Base-by-base conservation (phyloP, 371 early-diverging fungal species). In the Mortierella sp. region DNA sequence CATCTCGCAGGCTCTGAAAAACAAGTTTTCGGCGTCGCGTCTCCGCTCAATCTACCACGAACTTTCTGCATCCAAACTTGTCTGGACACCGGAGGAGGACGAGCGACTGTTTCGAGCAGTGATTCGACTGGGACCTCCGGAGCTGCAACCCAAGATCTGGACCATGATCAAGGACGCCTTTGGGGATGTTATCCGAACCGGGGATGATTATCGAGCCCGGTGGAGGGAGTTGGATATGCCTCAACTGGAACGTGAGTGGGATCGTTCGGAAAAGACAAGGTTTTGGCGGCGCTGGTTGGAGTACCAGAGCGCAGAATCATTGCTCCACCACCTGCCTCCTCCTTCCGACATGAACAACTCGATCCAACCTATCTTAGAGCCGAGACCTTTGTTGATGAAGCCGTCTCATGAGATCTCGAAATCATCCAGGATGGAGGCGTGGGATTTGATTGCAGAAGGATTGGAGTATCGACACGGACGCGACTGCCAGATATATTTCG, bases 61-160 rank as follows among this genome's bases (percentile, higher is more conserved):
- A 11, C 70, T 86, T 8, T 82, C 87, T 3, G 70, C 70, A 0
- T 31, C 82, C 1, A 80, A 79, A 42, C 76, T 82, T 42, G 70
- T 86, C 55, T 86, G 87, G 87, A 86, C 87, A 0, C 82, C 82
- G 7, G 82, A 86, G 50, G 87, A 86, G 44, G 87, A 86, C 38
- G 87, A 82, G 9, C 55, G 80, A 24, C 45, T 86, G 57, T 80
- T 78, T 24, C 82, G 75, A 16, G 82, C 80, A 0, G 78, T 86
- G 16, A 71, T 86, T 68, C 87, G 87, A 70, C 3, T 82, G 24
- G 87, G 87, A 19, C 80, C 80, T 21, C 82, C 82, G 3, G 80
- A 82, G 26, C 14, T 80, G 14, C 87, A 78, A n/a, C 82, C 80
- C 19, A 75, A 60, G 21, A 31, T 86, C 13, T 86, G 87, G 87